Evolutionary conservation across 1,139 yeast species (phyloP).

Genomic region (Pichiaceae sp.): DNA sequence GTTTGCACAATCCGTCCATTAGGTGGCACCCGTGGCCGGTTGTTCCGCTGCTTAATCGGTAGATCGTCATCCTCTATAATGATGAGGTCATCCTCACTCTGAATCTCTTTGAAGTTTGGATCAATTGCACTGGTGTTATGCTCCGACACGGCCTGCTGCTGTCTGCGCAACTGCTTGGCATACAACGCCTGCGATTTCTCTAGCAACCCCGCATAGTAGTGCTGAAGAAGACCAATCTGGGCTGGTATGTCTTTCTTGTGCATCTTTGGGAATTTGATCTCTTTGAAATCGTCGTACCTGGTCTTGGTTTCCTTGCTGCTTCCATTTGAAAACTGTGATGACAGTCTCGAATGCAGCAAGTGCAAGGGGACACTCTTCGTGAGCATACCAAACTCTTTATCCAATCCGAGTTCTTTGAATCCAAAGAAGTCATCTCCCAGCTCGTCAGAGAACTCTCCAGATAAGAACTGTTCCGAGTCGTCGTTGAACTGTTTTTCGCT

Average conservation of each 20-base stretch:
- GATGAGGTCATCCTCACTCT: conserved; percentile 35
- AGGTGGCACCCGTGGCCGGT: conserved; percentile 86
- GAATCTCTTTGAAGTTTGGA: conserved; percentile 21
- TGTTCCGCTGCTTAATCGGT: conserved; percentile 70
- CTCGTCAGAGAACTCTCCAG: conserved; percentile 91
- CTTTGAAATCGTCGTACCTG: conserved; percentile 57
- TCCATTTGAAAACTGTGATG: conserved; percentile 37
- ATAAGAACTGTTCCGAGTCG: conserved; percentile 85
- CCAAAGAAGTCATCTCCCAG: conserved; percentile 97
- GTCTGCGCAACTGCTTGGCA: conserved; percentile 44
- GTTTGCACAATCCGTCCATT: conserved; percentile 75
- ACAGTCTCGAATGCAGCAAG: conserved; percentile 70
- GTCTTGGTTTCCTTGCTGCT: conserved; percentile 39
- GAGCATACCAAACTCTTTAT: conserved; percentile 82
- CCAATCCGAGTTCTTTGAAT: conserved; percentile 86
- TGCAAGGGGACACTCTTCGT: conserved; percentile 86
- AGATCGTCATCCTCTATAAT: conserved; percentile 74
- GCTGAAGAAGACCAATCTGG: conserved; percentile 52
- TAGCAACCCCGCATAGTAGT: conserved; percentile 45
- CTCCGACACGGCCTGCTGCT: conserved; percentile 18
- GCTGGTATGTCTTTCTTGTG: conserved; percentile 41
- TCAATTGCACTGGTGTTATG: conserved; percentile 6
- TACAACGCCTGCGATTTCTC: conserved; percentile 41
- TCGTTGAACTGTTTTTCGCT: conserved; percentile 78
- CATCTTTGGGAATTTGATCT: conserved; percentile 38